Conservation (phyloP, 1,139 yeast genomes). For the Pneumocystis wakefieldiae region DNA sequence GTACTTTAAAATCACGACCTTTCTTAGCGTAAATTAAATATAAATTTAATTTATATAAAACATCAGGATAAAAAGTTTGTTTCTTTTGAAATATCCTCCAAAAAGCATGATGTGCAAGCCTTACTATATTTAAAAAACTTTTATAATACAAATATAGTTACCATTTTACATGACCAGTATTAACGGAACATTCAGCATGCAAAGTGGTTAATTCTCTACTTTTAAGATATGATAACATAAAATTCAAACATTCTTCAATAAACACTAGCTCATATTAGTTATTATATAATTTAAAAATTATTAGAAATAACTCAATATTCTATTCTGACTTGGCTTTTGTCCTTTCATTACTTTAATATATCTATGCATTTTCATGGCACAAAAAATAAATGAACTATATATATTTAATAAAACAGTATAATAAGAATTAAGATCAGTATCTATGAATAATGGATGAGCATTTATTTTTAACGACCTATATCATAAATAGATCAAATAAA, state of each 20-base stretch:
- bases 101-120: background rate
- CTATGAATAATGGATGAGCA: slow-evolving; percentile 8
- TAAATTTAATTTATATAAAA: background rate
- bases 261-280: background rate
- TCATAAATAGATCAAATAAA: background rate
- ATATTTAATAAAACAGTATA: slow-evolving; percentile 13
- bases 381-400: slow-evolving; percentile 12
- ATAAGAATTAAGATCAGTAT: slow-evolving; percentile 11
- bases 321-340: background rate
- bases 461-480: slow-evolving; percentile 9
- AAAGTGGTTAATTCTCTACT: background rate
- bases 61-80: background rate
- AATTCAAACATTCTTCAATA: background rate
- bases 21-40: background rate
- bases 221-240: background rate
- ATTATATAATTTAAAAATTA: background rate
- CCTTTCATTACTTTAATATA: slow-evolving; percentile 1
- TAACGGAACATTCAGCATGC: background rate
- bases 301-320: background rate
- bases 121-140: background rate
- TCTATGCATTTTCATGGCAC: slow-evolving; percentile 13
- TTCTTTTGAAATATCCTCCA: background rate
- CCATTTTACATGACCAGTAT: background rate
- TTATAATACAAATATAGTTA: background rate
- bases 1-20: background rate